phyloP scores from a whole-genome alignment of 2,329 filamentous ascomycete genomes.

The Xylaria sp. region DNA sequence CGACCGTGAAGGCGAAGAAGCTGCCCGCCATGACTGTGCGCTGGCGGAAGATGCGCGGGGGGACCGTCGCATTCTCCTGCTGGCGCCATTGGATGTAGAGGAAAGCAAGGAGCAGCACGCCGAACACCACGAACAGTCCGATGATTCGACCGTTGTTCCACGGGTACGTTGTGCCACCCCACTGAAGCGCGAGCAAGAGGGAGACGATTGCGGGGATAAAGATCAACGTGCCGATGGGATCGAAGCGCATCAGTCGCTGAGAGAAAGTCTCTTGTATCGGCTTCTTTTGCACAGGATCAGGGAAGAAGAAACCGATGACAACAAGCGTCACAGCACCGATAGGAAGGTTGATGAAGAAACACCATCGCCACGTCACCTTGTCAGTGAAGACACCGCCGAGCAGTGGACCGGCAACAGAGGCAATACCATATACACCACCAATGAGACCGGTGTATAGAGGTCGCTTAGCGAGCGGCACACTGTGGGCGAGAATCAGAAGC shows the following conservation, averaged over 20 bases:
- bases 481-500: slow-evolving; percentile 51
- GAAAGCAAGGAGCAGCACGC: slow-evolving; percentile 50
- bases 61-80: slow-evolving; percentile 54
- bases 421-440: slow-evolving; percentile 55
- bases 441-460: slow-evolving; percentile 42
- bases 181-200: slow-evolving; percentile 60
- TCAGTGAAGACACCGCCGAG: slow-evolving; percentile 50
- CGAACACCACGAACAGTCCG: slow-evolving; percentile 57
- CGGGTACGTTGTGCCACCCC: slow-evolving; percentile 54
- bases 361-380: slow-evolving; percentile 45
- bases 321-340: slow-evolving; percentile 35
- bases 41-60: slow-evolving; percentile 53
- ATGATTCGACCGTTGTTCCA: slow-evolving; percentile 56
- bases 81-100: slow-evolving; percentile 51
- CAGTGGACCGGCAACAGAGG: slow-evolving; percentile 50
- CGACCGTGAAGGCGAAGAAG: slow-evolving; percentile 52
- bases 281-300: slow-evolving; percentile 31
- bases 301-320: slow-evolving; percentile 45
- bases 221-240: slow-evolving; percentile 45
- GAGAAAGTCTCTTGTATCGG: slow-evolving; percentile 31
- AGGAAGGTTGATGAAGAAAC: slow-evolving; percentile 42
- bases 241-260: slow-evolving; percentile 44
- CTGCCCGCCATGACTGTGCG: slow-evolving; percentile 50
- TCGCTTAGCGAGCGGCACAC: slow-evolving; percentile 44
- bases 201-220: slow-evolving; percentile 54